Conservation (phyloP, 345 rosid species). For the Excoecaria agallocha region DNA sequence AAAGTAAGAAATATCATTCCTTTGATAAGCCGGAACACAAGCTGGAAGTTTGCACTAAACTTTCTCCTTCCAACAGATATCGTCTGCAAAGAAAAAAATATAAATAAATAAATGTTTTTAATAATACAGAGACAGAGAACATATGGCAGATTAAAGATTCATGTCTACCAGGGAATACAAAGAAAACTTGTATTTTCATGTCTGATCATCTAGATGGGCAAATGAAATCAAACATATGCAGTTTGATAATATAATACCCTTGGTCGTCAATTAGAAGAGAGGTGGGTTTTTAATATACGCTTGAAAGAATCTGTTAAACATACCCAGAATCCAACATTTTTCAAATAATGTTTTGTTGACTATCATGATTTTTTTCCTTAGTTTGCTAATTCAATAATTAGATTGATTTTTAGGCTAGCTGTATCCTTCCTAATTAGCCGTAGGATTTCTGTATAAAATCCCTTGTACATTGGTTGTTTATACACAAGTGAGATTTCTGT, state of each 20-base stretch:
- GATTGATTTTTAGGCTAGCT: no score
- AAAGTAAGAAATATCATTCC: conserved; percentile 92
- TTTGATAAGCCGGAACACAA: conserved; percentile 87
- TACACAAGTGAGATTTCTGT: no score
- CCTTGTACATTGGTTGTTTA: no score
- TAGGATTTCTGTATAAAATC: no score
- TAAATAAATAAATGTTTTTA: neutral
- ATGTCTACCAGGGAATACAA: neutral
- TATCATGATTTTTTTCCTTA: no score
- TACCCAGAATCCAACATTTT: neutral
- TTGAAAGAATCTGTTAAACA: neutral
- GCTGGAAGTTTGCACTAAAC: conserved; percentile 94
- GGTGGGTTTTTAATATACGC: neutral
- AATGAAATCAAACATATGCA: neutral
- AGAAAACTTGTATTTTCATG: neutral
- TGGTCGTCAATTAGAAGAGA: neutral
- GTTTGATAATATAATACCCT: neutral
- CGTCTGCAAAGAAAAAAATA: conserved; percentile 50
- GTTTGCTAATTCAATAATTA: no score
- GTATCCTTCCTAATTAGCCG: no score
- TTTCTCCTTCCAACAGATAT: conserved; percentile 91
- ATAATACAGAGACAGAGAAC: conserved; percentile 6
- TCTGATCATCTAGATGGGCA: neutral
- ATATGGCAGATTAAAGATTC: conserved; percentile 19
- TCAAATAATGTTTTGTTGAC: no score